Evolutionary conservation across 1,284 basidiomycete genomes (phyloP), one percentile per base, ranked within the genome.

Genomic region (Grifola frondosa): DNA sequence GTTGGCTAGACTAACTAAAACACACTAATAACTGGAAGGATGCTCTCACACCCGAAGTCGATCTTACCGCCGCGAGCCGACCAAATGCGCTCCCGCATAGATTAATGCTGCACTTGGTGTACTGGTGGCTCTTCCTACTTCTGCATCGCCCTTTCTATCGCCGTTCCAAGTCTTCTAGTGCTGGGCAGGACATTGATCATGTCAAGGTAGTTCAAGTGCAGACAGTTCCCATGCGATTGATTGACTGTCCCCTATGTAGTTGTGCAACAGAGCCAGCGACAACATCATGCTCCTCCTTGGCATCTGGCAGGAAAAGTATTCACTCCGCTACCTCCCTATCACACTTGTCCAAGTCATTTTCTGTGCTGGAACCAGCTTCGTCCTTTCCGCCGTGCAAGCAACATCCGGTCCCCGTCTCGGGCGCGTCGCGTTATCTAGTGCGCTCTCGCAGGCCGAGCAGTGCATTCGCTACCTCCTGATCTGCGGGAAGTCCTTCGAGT

Each of bases 111-210:
- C 81, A 86, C 52, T 63, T 82, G 22, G 70, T 74, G 1, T 81
- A 80, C 56, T 77, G 78, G 65, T 85, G 81, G 81, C 65, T 80
- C 6, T 70, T 76, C 40, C 80, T 86, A 25, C 68, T 86, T 8
- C 72, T 87, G 0, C 81, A 84, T 49, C 71, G 81, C 1, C 81
- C 82, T 0, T 84, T 81, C 65, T 84, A 80, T 57, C 70, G 77
- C 22, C 71, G 74, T 3, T 67, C 68, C 1, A 71, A 71, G 15
- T 56, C 68, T 3, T 60, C 71, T 40, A 59, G 62, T 25, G 61
- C 68, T 1, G 70, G 70, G 19, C 61, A 62, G 20, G 69, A 75
- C 22, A 71, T 75, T 26, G 73, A 78, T 52, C 77, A 78, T 50
- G 67, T 75, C 49, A 74, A 77, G 67, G 72, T 78, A 48, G 22